phyloP scores from a whole-genome alignment of 768 basidiomycete species.

The Trametes punicea region DNA sequence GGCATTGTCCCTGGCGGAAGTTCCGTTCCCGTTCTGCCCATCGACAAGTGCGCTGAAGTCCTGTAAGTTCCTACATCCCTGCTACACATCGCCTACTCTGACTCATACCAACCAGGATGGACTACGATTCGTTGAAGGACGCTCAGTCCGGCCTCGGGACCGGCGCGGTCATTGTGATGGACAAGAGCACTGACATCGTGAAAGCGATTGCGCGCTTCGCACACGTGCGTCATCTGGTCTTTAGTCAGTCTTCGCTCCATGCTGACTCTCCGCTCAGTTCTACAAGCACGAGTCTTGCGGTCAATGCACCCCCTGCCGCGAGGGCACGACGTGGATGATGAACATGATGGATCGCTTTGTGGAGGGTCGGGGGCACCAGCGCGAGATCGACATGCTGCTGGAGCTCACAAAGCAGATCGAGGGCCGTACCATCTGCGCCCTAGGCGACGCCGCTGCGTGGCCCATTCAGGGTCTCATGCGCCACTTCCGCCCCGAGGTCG shows the following conservation, averaged over 20 bases:
- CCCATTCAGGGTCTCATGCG: slow-evolving; percentile 98
- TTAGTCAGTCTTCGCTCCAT: neutral
- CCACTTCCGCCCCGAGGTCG: slow-evolving; percentile 95
- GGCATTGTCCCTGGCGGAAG: slow-evolving; percentile 97
- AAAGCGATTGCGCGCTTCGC: slow-evolving; percentile 93
- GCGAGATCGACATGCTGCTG: slow-evolving; percentile 98
- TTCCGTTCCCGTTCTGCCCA: slow-evolving; percentile 91
- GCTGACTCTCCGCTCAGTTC: slow-evolving; percentile 49
- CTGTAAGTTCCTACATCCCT: slow-evolving; percentile 50
- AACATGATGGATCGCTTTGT: slow-evolving; percentile 99
- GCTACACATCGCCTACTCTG: neutral
- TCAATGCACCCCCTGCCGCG: slow-evolving; percentile 92
- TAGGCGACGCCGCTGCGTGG: slow-evolving; percentile 98
- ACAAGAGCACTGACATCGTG: slow-evolving; percentile 95
- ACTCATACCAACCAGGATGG: slow-evolving; percentile 61
- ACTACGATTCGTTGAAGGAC: slow-evolving; percentile 96
- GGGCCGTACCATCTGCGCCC: slow-evolving; percentile 94
- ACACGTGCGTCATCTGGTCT: slow-evolving; percentile 41
- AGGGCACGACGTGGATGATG: slow-evolving; percentile 99
- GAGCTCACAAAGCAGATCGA: slow-evolving; percentile 98
- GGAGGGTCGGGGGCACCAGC: slow-evolving; percentile 82
- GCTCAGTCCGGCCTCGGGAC: slow-evolving; percentile 96
- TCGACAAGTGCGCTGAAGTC: slow-evolving; percentile 77
- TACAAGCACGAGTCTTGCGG: slow-evolving; percentile 99
- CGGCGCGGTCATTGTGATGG: slow-evolving; percentile 98